phyloP scores from a whole-genome alignment of 495 filamentous ascomycete genomes.

The Aspergillus kassunensis region DNA sequence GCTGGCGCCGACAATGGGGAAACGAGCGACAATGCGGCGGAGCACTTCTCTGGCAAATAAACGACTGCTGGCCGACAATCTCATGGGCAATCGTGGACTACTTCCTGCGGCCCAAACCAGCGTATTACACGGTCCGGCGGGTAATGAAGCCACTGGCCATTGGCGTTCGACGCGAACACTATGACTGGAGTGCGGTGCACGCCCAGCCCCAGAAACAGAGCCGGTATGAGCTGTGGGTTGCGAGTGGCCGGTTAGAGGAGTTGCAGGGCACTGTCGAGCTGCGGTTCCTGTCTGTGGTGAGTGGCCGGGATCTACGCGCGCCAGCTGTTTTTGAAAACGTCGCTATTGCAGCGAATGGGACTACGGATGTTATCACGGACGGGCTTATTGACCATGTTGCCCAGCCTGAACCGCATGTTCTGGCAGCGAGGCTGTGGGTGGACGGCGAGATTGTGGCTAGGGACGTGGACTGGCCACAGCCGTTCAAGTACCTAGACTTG shows the following conservation, averaged over 20 bases:
- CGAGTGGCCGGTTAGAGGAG: constrained; percentile 58
- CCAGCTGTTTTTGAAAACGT: constrained; percentile 49
- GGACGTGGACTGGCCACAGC: constrained; percentile 89
- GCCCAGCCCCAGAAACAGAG: constrained; percentile 51
- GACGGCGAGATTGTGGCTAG: constrained; percentile 61
- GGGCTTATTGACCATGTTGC: constrained; percentile 46
- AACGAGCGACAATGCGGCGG: constrained; percentile 75
- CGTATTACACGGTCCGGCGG: constrained; percentile 80
- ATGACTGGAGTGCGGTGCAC: constrained; percentile 60
- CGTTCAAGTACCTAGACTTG: constrained; percentile 80
- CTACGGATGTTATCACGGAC: constrained; percentile 66
- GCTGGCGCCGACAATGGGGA: constrained; percentile 90
- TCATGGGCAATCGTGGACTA: constrained; percentile 86
- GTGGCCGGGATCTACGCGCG: constrained; percentile 59
- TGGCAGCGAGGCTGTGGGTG: constrained; percentile 56
- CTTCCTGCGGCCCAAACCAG: constrained; percentile 78
- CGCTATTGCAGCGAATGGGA: constrained; percentile 62
- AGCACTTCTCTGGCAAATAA: constrained; percentile 91
- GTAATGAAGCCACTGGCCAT: constrained; percentile 72
- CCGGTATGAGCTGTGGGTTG: constrained; percentile 73
- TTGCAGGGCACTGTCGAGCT: constrained; percentile 59
- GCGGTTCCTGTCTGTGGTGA: constrained; percentile 66
- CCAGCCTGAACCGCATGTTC: constrained; percentile 52
- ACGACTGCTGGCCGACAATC: constrained; percentile 94
- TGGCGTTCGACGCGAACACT: constrained; percentile 68